Conservation (phyloP, 2,329 filamentous ascomycete genomes). For the Mycogone perniciosa region DNA sequence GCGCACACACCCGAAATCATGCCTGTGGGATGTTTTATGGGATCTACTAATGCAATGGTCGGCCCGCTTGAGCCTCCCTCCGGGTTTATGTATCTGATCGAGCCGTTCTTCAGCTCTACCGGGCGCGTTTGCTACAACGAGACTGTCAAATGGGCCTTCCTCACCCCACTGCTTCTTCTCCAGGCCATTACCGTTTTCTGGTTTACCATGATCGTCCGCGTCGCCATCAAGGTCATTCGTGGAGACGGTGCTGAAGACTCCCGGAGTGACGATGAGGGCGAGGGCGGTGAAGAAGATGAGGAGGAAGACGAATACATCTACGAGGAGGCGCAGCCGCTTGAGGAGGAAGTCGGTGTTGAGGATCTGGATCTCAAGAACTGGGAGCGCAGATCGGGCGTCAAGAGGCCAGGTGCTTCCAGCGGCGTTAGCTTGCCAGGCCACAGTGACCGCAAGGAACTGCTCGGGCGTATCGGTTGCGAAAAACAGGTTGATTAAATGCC, state of each 20-base stretch:
- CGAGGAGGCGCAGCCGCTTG: conserved; percentile 51
- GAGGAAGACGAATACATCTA: conserved; percentile 49
- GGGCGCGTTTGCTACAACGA: conserved; percentile 76
- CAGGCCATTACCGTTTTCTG: conserved; percentile 78
- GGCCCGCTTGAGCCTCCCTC: conserved; percentile 47
- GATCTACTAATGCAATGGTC: conserved; percentile 46
- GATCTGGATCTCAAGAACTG: conserved; percentile 60
- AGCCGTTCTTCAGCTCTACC: conserved; percentile 64
- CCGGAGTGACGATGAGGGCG: conserved; percentile 79
- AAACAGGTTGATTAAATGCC: conserved; percentile 53
- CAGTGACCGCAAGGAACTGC: conserved; percentile 71
- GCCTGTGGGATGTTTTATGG: conserved; percentile 64
- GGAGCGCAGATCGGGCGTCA: conserved; percentile 50
- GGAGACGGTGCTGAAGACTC: conserved; percentile 77
- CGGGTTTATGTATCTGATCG: conserved; percentile 57
- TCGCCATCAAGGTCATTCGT: conserved; percentile 72
- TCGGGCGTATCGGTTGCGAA: conserved; percentile 77
- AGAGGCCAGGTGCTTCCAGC: conserved; percentile 47
- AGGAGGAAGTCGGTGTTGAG: conserved; percentile 72
- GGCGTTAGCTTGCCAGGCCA: conserved; percentile 63
- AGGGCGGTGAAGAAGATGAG: conserved; percentile 59
- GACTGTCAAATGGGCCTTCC: conserved; percentile 68
- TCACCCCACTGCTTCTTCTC: conserved; percentile 68
- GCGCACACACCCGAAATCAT: conserved; percentile 57
- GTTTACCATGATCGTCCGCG: conserved; percentile 82